phyloP scores from a whole-genome alignment of 2,329 filamentous ascomycete genomes.

The Penicillium sp. region DNA sequence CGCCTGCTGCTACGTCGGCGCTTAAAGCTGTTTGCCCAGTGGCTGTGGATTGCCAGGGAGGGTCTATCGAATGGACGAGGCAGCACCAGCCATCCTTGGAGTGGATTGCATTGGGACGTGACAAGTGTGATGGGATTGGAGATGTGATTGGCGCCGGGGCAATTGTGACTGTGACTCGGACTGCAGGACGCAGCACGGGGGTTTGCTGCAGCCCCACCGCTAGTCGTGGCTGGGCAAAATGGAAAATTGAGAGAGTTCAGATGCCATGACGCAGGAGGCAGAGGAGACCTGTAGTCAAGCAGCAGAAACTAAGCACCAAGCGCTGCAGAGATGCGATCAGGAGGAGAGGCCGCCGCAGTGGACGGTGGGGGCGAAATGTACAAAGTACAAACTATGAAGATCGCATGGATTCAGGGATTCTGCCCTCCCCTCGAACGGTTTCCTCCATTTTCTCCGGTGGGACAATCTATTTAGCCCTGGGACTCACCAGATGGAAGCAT shows the following conservation, averaged over 20 bases:
- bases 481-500: too few relatives aligned
- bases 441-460: too few relatives aligned
- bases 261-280: background rate
- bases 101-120: conserved; percentile 18
- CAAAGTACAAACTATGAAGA: conserved; percentile 2
- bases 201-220: conserved; percentile 4
- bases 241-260: background rate
- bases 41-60: conserved; percentile 10
- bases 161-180: conserved; percentile 38
- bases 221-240: conserved; percentile 1
- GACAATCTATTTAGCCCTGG: too few relatives aligned
- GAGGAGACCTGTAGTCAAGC: background rate
- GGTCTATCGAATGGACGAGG: background rate
- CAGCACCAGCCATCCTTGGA: conserved; percentile 8
- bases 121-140: conserved; percentile 26
- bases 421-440: too few relatives aligned
- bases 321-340: background rate
- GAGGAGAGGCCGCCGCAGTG: background rate
- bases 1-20: conserved; percentile 16
- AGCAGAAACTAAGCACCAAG: background rate
- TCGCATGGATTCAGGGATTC: too few relatives aligned
- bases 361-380: background rate
- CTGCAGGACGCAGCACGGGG: conserved; percentile 31
- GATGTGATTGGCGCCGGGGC: conserved; percentile 28
- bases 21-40: conserved; percentile 26